Base-by-base conservation (phyloP, 208 protist species). In the Histomonas meleagridis region DNA sequence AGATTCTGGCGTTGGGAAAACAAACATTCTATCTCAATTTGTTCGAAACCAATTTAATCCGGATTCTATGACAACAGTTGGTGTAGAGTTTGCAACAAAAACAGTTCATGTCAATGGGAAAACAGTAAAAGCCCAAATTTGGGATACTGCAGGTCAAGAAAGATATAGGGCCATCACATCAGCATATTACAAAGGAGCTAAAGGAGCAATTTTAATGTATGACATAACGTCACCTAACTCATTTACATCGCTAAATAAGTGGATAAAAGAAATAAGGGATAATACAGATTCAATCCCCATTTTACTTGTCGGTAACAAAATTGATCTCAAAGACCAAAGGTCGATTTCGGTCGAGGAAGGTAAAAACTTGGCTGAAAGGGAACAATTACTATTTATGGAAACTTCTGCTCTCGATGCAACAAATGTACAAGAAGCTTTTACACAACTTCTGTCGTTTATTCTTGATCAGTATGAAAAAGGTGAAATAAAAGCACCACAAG, bases 371-470 rank as follows among this genome's bases (percentile, higher is more conserved):
- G 65, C 26, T 48, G 38, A 76, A 38, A 76, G 38, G 5, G 65
- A 76, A 46, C 28, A 76, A 46, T 46, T 46, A 4, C 2, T 76
- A 4, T 46, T 38, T 23, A 46, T 76, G 4, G 65, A 76, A 76
- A 46, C 32, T 16, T 76, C 65, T 9, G 28, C 65, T 46, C 38
- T 46, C 4, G 38, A 5, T 76, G 65, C 2, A 5, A 23, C 2
- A 46, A 76, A 46, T 14, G 21, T 76, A 21, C 1, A 38, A 1
- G 65, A 76, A 21, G 65, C 35, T 10, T 76, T 76, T 21, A 46
- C 60, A n/a, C 18, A n/a, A 65, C 23, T 65, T 7, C 97, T 90
- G 97, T 97, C 28, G 98, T 99, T 94, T 95, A 98, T 65, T 65
- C 21, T 65, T 65, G n/a, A n/a, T n/a, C n/a, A n/a, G n/a, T n/a